phyloP scores from a whole-genome alignment of 768 basidiomycete species.

The Hydnomerulius pinastri region DNA sequence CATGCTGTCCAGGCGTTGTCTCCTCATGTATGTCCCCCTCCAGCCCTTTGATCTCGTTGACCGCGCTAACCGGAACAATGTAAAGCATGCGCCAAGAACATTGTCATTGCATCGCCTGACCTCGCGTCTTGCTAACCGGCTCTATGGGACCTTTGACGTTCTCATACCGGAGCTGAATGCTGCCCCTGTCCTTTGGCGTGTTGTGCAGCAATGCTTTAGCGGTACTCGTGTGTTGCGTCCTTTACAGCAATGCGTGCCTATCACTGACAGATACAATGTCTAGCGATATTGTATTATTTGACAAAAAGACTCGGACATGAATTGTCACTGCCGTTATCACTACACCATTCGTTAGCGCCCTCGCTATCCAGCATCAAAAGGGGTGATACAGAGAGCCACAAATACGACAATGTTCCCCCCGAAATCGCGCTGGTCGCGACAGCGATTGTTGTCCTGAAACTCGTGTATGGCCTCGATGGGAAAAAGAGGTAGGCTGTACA shows the following conservation, averaged over 20 bases:
- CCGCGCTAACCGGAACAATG: slow-evolving; percentile 13
- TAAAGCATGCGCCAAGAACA: slow-evolving; percentile 66
- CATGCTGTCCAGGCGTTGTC: slow-evolving; percentile 66
- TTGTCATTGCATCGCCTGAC: slow-evolving; percentile 58
- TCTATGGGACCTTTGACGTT: slow-evolving; percentile 57
- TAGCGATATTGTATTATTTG: slow-evolving; percentile 63
- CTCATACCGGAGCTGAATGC: slow-evolving; percentile 74
- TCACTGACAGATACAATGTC: slow-evolving; percentile 3
- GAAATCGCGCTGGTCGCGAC: slow-evolving; percentile 64
- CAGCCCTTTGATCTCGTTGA: slow-evolving; percentile 1
- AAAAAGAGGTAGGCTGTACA: slow-evolving; percentile 47
- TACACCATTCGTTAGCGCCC: slow-evolving; percentile 57
- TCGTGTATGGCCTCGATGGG: slow-evolving; percentile 85
- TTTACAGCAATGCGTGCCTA: not conserved
- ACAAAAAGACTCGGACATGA: slow-evolving; percentile 59
- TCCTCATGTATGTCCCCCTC: slow-evolving; percentile 56
- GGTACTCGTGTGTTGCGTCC: slow-evolving; percentile 68
- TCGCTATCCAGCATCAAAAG: slow-evolving; percentile 35
- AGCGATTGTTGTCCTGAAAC: slow-evolving; percentile 73
- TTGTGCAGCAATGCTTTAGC: slow-evolving; percentile 58
- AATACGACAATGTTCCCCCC: slow-evolving; percentile 64
- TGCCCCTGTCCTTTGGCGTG: slow-evolving; percentile 77
- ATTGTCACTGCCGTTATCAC: slow-evolving; percentile 58
- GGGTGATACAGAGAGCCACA: slow-evolving; percentile 47
- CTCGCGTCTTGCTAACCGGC: slow-evolving; percentile 60